A percentile compares a stretch with the other conserved stretches of the same genome.
phyloP scores from a whole-genome alignment of 2,329 filamentous ascomycete genomes.

The Penicillium sp. region DNA sequence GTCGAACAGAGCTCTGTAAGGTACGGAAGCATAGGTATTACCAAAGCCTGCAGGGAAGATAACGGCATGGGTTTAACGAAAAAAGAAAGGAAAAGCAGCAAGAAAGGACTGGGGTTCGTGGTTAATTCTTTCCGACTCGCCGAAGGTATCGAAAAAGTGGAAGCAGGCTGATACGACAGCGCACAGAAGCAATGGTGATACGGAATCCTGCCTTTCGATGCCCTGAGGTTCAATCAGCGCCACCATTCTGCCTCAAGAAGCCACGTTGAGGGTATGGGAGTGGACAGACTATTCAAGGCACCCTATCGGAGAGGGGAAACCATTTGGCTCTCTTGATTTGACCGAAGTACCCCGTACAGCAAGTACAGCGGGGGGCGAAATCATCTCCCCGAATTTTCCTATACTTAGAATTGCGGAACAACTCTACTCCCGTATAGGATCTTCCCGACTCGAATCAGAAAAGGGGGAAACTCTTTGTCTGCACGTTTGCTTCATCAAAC shows the following conservation, averaged over 20 bases:
- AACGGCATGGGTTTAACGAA: conserved; percentile 16
- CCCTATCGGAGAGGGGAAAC: conserved; percentile 19
- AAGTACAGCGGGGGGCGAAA: conserved; percentile 10
- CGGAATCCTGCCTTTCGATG: conserved; percentile 23
- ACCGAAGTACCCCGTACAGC: conserved; percentile 1
- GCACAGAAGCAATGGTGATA: conserved; percentile 25
- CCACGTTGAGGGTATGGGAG: conserved; percentile 19
- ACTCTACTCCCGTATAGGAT: neutral
- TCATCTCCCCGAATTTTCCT: conserved; percentile 20
- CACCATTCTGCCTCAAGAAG: conserved; percentile 27
- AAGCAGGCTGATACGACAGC: conserved; percentile 27
- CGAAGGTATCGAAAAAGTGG: conserved; percentile 18
- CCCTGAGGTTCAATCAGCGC: conserved; percentile 12
- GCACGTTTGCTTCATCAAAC: conserved; percentile 30
- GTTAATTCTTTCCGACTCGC: conserved; percentile 26
- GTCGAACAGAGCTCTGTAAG: conserved; percentile 27
- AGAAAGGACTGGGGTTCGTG: conserved; percentile 25
- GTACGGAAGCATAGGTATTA: conserved; percentile 24
- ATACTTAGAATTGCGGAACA: conserved; percentile 5
- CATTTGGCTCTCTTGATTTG: conserved; percentile 1
- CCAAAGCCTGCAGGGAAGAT: conserved; percentile 20
- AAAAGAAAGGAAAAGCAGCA: conserved; percentile 24
- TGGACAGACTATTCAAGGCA: conserved; percentile 20
- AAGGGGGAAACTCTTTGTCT: conserved; percentile 21
- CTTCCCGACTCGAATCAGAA: conserved; percentile 1